A percentile compares a stretch with the other conserved stretches of the same genome.
phyloP scores from a whole-genome alignment of 1,284 basidiomycete genomes.

The Coniophora puteana region DNA sequence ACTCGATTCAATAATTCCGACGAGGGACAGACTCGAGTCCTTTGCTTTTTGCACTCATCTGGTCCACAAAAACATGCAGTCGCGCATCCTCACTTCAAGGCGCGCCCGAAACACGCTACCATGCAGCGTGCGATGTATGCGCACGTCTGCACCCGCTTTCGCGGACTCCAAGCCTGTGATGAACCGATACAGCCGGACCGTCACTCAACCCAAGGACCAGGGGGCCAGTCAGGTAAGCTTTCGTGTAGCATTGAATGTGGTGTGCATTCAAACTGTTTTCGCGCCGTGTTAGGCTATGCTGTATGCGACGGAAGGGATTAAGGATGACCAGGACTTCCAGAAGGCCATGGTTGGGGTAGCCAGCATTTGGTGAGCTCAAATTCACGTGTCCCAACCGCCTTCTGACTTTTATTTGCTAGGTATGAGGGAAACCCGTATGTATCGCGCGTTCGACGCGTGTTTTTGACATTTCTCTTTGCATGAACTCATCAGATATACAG shows the following conservation, averaged over 20 bases:
- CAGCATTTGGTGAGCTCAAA: conserved; percentile 81
- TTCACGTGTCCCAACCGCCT: no score
- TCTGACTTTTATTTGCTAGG: conserved; percentile 41
- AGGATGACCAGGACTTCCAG: conserved; percentile 75
- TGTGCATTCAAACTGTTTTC: no score
- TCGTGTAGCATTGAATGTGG: no score
- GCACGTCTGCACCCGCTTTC: conserved; percentile 71
- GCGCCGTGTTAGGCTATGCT: conserved; percentile 78
- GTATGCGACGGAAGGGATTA: conserved; percentile 90
- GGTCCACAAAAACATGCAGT: no score
- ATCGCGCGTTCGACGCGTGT: no score
- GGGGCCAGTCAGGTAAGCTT: conserved; percentile 90
- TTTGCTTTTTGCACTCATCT: no score
- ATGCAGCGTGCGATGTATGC: conserved; percentile 91
- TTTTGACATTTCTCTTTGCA: no score
- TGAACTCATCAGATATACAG: conserved; percentile 37
- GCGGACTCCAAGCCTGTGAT: conserved; percentile 51
- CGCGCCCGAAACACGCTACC: no score
- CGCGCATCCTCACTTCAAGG: no score
- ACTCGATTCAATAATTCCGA: no score
- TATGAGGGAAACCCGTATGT: conserved; percentile 88
- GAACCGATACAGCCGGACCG: conserved; percentile 80
- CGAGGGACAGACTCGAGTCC: no score
- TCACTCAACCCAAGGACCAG: conserved; percentile 90
- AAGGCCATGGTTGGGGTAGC: conserved; percentile 96